Evolutionary conservation across 2,329 filamentous ascomycete genomes (phyloP).

Genomic region (Verruconis gallopava): DNA sequence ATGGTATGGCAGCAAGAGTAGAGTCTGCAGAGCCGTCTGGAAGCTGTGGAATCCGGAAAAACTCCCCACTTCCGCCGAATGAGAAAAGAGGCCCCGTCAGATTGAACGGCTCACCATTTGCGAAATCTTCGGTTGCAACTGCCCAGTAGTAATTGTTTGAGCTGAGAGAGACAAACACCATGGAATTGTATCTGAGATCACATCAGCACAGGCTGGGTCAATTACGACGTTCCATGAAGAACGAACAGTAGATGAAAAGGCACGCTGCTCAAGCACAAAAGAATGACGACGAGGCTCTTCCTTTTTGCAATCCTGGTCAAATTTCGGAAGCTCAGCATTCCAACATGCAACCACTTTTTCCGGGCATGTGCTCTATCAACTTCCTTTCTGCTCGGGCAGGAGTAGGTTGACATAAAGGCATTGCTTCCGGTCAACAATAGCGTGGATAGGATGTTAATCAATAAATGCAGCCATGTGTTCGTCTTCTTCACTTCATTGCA

Average conservation of each 20-base stretch:
- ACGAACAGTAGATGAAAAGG: conserved; percentile 15
- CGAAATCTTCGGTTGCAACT: not conserved
- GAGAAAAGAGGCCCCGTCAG: not conserved
- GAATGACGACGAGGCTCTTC: conserved; percentile 11
- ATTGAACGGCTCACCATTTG: not conserved
- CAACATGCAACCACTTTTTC: conserved; percentile 16
- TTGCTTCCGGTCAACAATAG: conserved; percentile 16
- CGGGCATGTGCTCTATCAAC: conserved; percentile 15
- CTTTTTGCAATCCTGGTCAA: conserved; percentile 12
- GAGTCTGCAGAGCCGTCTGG: not conserved
- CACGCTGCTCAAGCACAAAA: conserved; percentile 14
- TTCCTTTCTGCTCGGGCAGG: conserved; percentile 16
- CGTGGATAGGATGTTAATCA: conserved; percentile 16
- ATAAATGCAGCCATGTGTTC: conserved; percentile 11
- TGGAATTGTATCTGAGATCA: conserved; percentile 18
- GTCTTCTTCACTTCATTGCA: not conserved
- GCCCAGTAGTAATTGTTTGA: not conserved
- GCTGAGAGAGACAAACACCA: conserved; percentile 13
- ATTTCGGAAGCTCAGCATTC: conserved; percentile 16
- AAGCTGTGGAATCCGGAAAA: not conserved
- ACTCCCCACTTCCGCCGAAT: not conserved
- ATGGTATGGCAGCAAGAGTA: not conserved
- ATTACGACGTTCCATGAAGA: no score
- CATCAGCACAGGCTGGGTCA: no score
- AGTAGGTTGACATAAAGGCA: conserved; percentile 17